phyloP scores from a whole-genome alignment of 805 yeast genomes.

The Wickerhamiella siamensis region DNA sequence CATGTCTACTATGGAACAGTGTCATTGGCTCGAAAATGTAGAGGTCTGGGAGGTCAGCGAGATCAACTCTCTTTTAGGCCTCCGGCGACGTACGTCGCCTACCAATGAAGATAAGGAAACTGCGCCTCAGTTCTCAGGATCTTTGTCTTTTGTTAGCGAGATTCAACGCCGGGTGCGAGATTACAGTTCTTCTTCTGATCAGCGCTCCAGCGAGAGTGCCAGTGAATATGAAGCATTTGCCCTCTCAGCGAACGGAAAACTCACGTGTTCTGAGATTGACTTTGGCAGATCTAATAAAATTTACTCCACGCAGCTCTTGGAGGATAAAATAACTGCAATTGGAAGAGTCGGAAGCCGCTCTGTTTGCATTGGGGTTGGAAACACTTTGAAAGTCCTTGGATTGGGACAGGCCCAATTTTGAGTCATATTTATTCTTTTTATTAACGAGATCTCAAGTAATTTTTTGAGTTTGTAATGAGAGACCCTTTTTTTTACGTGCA shows the following conservation, averaged over 20 bases:
- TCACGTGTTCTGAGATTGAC: constrained; percentile 40
- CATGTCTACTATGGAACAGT: constrained; percentile 56
- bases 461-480: too few species aligned
- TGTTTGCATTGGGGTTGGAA: constrained; percentile 61
- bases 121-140: too few species aligned
- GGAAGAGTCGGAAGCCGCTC: constrained; percentile 65
- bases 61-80: constrained; percentile 61
- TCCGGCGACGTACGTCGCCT: constrained; percentile 26
- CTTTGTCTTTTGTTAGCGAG: too few species aligned
- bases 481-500: too few species aligned
- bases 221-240: constrained; percentile 68
- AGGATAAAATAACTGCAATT: constrained; percentile 46
- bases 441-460: too few species aligned
- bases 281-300: too few species aligned
- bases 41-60: constrained; percentile 72
- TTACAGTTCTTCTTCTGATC: too few species aligned
- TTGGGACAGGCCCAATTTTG: constrained; percentile 31
- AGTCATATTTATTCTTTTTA: neutral
- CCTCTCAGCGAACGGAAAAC: constrained; percentile 50
- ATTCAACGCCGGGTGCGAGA: too few species aligned
- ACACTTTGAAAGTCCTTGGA: constrained; percentile 54
- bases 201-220: constrained; percentile 22
- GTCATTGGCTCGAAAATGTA: constrained; percentile 49
- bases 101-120: too few species aligned
- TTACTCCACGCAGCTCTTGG: constrained; percentile 27